Conservation (phyloP, 305 asterid species). For the Fraxinus greggii region DNA sequence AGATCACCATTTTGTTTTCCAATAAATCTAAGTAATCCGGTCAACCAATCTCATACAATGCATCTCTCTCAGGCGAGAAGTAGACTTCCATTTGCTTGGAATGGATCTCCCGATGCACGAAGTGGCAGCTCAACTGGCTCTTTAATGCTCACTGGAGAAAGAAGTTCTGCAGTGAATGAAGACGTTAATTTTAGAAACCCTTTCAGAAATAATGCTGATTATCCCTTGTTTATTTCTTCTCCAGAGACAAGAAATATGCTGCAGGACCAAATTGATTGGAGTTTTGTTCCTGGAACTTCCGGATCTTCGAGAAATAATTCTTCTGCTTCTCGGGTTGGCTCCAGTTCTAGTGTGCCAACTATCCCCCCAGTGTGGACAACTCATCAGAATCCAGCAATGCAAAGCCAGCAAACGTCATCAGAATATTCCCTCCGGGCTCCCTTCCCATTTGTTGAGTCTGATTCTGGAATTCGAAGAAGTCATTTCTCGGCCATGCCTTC, state of each 20-base stretch:
- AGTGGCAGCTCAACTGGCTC: conserved; percentile 47
- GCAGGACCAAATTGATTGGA: conserved; percentile 65
- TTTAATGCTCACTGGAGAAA: conserved; percentile 41
- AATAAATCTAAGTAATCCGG: conserved; percentile 27
- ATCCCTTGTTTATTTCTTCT: conserved; percentile 41
- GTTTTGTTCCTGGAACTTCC: conserved; percentile 52
- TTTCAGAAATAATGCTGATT: conserved; percentile 44
- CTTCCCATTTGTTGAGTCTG: conserved; percentile 48
- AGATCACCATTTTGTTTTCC: conserved; percentile 42
- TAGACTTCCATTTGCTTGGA: conserved; percentile 47
- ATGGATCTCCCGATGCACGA: conserved; percentile 43
- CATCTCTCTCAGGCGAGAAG: conserved; percentile 48
- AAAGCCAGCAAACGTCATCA: conserved; percentile 39
- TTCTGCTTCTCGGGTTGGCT: conserved; percentile 42
- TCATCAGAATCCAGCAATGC: conserved; percentile 45
- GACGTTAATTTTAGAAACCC: conserved; percentile 47
- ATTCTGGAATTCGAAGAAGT: conserved; percentile 55
- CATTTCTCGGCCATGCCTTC: conserved; percentile 46
- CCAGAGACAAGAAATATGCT: conserved; percentile 46
- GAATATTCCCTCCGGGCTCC: conserved; percentile 54
- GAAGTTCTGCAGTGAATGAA: conserved; percentile 36
- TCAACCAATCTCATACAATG: conserved; percentile 42
- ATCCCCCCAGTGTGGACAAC: conserved; percentile 47
- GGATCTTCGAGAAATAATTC: conserved; percentile 45
- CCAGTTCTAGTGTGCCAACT: conserved; percentile 39